These are phyloP conservation scores for Chlamydomonas schloesseri DNA, from an alignment of 139 green algal genomes.

Conservation along the genomic window DNA sequence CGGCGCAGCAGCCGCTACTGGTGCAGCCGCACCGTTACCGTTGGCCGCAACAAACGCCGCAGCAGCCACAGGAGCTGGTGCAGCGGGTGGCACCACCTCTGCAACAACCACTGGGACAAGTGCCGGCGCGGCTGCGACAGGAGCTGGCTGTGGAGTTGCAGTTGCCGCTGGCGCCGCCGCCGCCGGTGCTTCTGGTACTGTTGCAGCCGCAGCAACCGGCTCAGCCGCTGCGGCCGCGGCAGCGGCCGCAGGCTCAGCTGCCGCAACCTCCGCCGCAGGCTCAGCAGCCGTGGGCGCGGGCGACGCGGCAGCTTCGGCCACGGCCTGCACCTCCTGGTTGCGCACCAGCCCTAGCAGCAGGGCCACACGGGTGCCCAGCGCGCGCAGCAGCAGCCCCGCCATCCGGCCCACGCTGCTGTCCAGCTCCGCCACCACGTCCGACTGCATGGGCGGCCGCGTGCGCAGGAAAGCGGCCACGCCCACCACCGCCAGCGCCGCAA, in stretches of 20 bases:
- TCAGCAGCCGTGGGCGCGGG: background rate
- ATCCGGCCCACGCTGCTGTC: conserved; percentile 44
- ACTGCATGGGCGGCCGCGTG: background rate
- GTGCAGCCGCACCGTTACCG: background rate
- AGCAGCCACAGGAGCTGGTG: background rate
- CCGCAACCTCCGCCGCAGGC: background rate
- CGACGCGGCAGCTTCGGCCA: too few relatives aligned
- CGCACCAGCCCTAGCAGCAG: conserved; percentile 16
- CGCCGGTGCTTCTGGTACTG: background rate
- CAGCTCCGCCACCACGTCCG: conserved; percentile 29
- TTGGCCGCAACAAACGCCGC: too few relatives aligned
- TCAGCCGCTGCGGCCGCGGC: background rate
- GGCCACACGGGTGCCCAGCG: conserved; percentile 18
- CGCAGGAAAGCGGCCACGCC: background rate
- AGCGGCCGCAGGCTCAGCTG: background rate
- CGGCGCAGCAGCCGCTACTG: background rate
- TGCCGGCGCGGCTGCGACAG: background rate
- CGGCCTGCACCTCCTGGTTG: too few relatives aligned
- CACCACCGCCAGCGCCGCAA: background rate
- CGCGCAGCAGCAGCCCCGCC: conserved; percentile 33
- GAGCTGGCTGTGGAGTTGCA: too few relatives aligned
- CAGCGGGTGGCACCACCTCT: too few relatives aligned
- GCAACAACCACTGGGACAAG: background rate
- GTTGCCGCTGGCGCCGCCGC: background rate
- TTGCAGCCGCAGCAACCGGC: background rate